Evolutionary conservation across 1,284 basidiomycete genomes (phyloP), one percentile per base, ranked within the genome.

Genomic region (Lignosus rhinocerotis): DNA sequence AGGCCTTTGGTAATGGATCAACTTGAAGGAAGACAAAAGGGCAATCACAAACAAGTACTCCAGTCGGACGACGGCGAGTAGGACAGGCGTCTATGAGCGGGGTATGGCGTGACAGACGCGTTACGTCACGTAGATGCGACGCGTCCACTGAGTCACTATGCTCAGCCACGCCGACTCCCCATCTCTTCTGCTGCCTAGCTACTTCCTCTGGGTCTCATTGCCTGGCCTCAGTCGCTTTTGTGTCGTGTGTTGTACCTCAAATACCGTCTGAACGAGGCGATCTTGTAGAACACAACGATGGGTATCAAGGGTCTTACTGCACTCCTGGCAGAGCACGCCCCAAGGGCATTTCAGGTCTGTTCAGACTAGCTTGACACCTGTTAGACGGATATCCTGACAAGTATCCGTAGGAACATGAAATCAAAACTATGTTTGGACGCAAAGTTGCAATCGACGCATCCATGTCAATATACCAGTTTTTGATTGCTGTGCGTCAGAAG

Each of bases 391-490:
- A n/a, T 56, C 42, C 30, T 21, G 11, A 17, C 44, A 17, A 21
- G 30, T 34, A 36, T 19, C 34, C 53, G 25, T 59, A 87, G 77
- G 93, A 97, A 66, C 91, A 95, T 72, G 94, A 98, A 47, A 98
- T 98, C 65, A 98, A 98, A 78, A 94, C 93, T 6, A 85, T 98
- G 43, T 98, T 98, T 69, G 97, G 97, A 1, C 88, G 96, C 67
- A 98, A 98, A 78, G 96, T 99, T 63, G 96, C 96, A 59, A 95
- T 99, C 67, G 96, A 99, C 80, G 96, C 96, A 70, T 96, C 93
- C 59, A 96, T 96, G 94, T 88, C 89, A 3, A 92, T 92, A 55
- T 93, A 93, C 78, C 95, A 98, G 72, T 99, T 99, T 76, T 86
- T 99, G 62, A 98, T 99, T 64, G 96, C 96, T 14, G 96, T 99